Conservation (phyloP, 2,329 filamentous ascomycete species). For the Paecilomyces fulvus region DNA sequence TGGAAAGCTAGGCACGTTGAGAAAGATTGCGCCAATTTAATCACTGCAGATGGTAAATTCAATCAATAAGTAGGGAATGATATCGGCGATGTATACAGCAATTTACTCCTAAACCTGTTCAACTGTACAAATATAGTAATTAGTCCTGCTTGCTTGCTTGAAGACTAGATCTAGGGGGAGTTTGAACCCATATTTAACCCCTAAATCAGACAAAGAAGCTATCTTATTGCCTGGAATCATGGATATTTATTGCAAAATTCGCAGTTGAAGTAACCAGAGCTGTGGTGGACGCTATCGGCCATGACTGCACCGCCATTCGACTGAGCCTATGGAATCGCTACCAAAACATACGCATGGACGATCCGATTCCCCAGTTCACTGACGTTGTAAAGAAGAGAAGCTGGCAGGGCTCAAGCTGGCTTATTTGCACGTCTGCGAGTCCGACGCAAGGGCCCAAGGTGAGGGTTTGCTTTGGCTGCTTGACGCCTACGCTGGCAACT, state of each 20-base stretch:
- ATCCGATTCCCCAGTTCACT: constrained; percentile 56
- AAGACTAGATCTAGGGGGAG: too few species aligned
- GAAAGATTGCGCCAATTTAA: too few species aligned
- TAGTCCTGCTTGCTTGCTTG: too few species aligned
- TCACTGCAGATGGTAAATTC: too few species aligned
- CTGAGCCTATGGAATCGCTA: constrained; percentile 36
- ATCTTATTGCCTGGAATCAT: too few species aligned
- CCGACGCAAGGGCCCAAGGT: constrained; percentile 21
- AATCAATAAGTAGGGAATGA: too few species aligned
- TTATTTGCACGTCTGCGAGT: constrained; percentile 56
- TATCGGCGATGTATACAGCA: too few species aligned
- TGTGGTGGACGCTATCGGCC: constrained; percentile 37
- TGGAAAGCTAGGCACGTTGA: too few species aligned
- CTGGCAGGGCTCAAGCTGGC: constrained; percentile 47
- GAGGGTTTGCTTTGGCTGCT: constrained; percentile 40
- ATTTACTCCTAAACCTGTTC: too few species aligned
- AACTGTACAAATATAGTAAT: too few species aligned
- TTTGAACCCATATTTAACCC: too few species aligned
- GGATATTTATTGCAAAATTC: constrained; percentile 35
- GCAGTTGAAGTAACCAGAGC: constrained; percentile 49
- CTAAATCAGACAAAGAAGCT: too few species aligned
- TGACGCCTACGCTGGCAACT: constrained; percentile 41
- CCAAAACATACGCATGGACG: constrained; percentile 48
- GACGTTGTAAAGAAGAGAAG: constrained; percentile 45
- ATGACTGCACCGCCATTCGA: constrained; percentile 37